These are phyloP conservation scores for Gossypium mustelinum DNA, from an alignment of 345 rosid genomes.

Conservation along the genomic window DNA sequence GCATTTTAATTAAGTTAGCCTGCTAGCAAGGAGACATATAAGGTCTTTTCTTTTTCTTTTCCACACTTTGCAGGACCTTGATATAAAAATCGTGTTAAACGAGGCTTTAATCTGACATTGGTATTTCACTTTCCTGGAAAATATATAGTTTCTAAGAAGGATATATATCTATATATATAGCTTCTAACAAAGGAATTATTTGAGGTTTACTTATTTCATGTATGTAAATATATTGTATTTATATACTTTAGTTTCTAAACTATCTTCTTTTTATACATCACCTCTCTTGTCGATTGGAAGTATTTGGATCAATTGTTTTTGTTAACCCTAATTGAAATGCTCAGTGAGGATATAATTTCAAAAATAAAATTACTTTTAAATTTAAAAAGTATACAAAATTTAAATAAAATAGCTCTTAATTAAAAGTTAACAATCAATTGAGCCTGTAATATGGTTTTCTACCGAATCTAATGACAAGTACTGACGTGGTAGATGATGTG, in stretches of 20 bases:
- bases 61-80: not conserved
- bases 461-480: too few species aligned
- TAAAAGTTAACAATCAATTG: too few species aligned
- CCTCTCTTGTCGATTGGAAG: too few species aligned
- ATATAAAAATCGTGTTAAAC: not conserved
- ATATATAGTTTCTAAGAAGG: not conserved
- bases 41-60: not conserved
- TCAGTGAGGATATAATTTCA: too few species aligned
- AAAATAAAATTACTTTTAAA: too few species aligned
- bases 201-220: not conserved
- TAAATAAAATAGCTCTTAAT: too few species aligned
- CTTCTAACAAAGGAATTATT: not conserved
- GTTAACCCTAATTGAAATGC: too few species aligned
- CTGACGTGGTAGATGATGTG: too few species aligned
- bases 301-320: too few species aligned
- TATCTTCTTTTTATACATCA: too few species aligned
- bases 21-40: not conserved
- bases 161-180: not conserved
- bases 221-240: not conserved
- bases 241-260: not conserved
- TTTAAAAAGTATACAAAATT: too few species aligned
- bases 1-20: constrained; percentile 10
- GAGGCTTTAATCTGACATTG: constrained; percentile 1
- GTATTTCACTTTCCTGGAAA: not conserved
- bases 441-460: too few species aligned